phyloP scores from a whole-genome alignment of 805 yeast genomes.

The Starmerella stellata region DNA sequence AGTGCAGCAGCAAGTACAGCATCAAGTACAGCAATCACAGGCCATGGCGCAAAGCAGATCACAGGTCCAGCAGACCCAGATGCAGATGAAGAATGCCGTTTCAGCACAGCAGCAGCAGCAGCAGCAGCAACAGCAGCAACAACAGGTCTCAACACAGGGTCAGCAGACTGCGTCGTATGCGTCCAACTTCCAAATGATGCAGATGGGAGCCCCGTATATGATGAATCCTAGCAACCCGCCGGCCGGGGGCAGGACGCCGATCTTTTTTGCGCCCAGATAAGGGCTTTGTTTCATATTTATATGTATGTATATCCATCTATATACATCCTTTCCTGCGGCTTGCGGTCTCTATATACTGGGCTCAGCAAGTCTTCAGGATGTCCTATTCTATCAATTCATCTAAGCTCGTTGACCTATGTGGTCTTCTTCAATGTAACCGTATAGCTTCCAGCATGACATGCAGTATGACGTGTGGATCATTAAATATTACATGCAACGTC shows the following conservation, averaged over 20 bases:
- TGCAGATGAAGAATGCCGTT: too few relatives aligned
- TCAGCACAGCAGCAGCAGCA: constrained; percentile 18
- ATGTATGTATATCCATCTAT: background rate
- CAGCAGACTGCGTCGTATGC: background rate
- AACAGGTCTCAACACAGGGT: constrained; percentile 3
- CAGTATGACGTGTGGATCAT: too few relatives aligned
- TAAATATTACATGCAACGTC: too few relatives aligned
- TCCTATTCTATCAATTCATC: too few relatives aligned
- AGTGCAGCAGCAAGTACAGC: constrained; percentile 8
- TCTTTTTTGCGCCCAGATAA: constrained; percentile 21
- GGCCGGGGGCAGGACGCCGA: constrained; percentile 13
- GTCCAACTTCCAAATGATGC: constrained; percentile 7
- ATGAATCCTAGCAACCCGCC: constrained; percentile 14
- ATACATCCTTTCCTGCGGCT: background rate
- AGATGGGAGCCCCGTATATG: constrained; percentile 12
- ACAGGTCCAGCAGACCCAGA: constrained; percentile 12
- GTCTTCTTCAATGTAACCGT: too few relatives aligned
- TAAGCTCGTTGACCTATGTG: too few relatives aligned
- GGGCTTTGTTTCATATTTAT: background rate
- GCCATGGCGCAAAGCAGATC: constrained; percentile 16
- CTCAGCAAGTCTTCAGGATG: background rate
- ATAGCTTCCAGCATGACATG: too few relatives aligned
- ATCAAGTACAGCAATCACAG: constrained; percentile 12
- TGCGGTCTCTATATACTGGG: background rate
- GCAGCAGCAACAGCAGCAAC: constrained; percentile 14